Evolutionary conservation across 345 rosid genomes (phyloP), one percentile per base, ranked within the genome.

Genomic region (Linum usitatissimum): DNA sequence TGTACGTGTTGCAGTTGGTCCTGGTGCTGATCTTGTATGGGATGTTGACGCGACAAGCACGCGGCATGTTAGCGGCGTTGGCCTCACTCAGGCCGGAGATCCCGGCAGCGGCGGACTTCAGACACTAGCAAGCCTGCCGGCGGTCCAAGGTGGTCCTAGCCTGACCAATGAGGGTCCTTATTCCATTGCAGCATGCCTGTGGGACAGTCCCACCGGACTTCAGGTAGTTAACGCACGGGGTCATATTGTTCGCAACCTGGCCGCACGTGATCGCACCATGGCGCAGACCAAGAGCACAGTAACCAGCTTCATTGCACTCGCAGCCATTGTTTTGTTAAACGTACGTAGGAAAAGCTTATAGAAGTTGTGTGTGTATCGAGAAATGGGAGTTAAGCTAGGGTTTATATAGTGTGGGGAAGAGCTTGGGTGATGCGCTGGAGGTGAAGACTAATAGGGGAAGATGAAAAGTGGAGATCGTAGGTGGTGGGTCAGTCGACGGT

Each of bases 81-180:
- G 55, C 61, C 9, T n/a, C 48, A 30, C 77, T 71, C 60, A 78
- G 42, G 5, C 67, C 75, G 49, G 54, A 0, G 10, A 77, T 4
- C 13, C n/a, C 2, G 0, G 3, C 0, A 3, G 79, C 57, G 6
- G 78, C 69, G 0, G 55, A 0, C 56, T 80, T 54, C 64, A 84
- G 48, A 78, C 93, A 86, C 3, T 2, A 18, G 69, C 90, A 88
- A 18, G 76, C 79, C 12, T 60, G 6, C 61, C 71, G 84, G 59
- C 90, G 92, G 69, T 81, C 86, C 0, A 69, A 39, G 18, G 90
- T 79, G 66, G 81, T 63, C 53, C 9, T 30, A 42, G 92, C 88
- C 4, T 74, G 65, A 8, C 0, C 0, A 56, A 66, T 74, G 51
- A 88, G 78, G 6, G 9, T 0, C 63, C 8, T 70, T 30, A 88